Evolutionary conservation across 2,329 filamentous ascomycete species (phyloP), one percentile per base, ranked within the genome.

Genomic region (Tolypocladium amazonense): DNA sequence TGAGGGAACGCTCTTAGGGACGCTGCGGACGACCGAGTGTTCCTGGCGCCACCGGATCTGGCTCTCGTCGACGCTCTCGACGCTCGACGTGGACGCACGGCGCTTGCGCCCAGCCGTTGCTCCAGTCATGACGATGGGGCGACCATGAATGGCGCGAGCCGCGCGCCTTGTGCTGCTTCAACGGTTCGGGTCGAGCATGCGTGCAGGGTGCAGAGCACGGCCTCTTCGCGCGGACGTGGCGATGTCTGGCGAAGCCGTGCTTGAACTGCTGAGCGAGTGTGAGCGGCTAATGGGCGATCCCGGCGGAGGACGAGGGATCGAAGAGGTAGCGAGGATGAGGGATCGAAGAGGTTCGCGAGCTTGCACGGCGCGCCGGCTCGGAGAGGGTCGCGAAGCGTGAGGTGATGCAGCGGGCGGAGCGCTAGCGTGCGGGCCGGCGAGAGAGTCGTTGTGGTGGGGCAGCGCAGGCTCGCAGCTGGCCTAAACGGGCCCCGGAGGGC

Each of bases 31-130:
- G 41, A 76, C 69, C 0, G 70, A 71, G 15, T 66, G 65, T 59
- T 76, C 74, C 60, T 73, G 67, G 18, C 66, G 66, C 68, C 71
- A 75, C 33, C 64, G 70, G 15, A 70, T 61, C 47, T 75, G 68
- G 54, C 68, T 59, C 35, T 76, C 67, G 60, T 79, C 73, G 59
- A 76, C 65, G 1, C 75, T 77, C 53, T 75, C 76, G 52, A 76
- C 75, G 38, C 76, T 80, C 27, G 79, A 79, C 57, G 73, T 72
- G 38, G 79, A 80, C 37, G 69, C 69, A 53, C 73, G 73, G 38
- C 79, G 75, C 61, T 62, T 70, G 60, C 75, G 75, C 61, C 73
- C 70, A 58, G 65, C 65, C 74, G 78, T 79, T 66, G 61, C 67
- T 63, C 38, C 38, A 38, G 43, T 38, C 14, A 57, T 23, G 20